Base-by-base conservation (phyloP, 768 basidiomycete genomes). In the Amanita exitialis region DNA sequence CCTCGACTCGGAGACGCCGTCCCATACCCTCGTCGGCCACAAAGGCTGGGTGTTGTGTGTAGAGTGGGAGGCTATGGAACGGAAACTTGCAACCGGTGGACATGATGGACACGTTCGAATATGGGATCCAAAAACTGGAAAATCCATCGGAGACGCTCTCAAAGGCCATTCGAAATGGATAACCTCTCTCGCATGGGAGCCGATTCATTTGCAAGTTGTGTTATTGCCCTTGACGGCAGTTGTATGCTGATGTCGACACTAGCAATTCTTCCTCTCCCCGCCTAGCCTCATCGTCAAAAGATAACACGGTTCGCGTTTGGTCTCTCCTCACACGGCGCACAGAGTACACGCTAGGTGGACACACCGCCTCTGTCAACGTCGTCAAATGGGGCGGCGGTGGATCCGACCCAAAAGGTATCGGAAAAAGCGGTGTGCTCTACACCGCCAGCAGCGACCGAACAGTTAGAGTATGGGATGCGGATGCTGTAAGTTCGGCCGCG, bases 161-260 rank as follows among this genome's bases (percentile, higher is more conserved):
- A 88, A 83, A 60, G 95, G 96, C 0, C 96, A 99, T 61, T 75
- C 89, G 25, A 97, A 98, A 71, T 97, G 94, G 92, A 83, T 98
- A 53, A 98, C 87, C 3, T 88, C 88, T 13, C 75, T 99, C 20
- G 78, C 92, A 34, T 98, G 94, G 91, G 96, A 98, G 63, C 95
- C 96, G 4, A 82, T 93, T 43, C 95, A 97, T 65, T 71, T 96
- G 85, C 92, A 58, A 57, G 82, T 68, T 34, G 25, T 6, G 42
- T 21, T 50, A 35, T 54, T 12, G 12, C 44, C 38, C 42, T 27
- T n/a, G 28, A 20, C 9, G 20, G 8, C 4, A 23, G 2, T 16
- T 2, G 3, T 25, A n/a, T 23, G 18, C 30, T 18, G 7, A 27
- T 23, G 3, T 47, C 8, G 32, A 13, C 18, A 7, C 16, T 37